Evolutionary conservation across 495 filamentous ascomycete species (phyloP), one percentile per base, ranked within the genome.

Genomic region (Trichoderma orchidacearum): DNA sequence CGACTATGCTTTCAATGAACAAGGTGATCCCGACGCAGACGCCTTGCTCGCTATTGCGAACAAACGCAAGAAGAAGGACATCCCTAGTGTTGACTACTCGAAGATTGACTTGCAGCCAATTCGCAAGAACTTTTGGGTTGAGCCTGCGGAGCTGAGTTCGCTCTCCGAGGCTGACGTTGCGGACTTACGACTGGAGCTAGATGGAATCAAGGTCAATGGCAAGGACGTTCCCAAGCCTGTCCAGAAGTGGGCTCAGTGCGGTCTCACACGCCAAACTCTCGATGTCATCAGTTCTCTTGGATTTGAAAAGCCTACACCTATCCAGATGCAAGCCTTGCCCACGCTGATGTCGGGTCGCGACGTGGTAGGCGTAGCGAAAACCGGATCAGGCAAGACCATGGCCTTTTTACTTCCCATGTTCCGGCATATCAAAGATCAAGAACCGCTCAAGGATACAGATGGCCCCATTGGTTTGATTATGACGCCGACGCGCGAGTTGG

Each of bases 381-480:
- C 94, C 18, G 94, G 94, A 3, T 97, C 94, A n/a, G 94, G 94
- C 61, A 99, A 99, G 69, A 99, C 94, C 1, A 84, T 96, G 60
- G 93, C 94, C 25, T 99, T 96, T 64, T 68, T 92, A 13, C 77
- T 99, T 17, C 93, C 93, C 18, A 95, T 97, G 87, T 96, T 97
- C 63, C 82, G 93, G 21, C 93, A 99, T 65, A 95, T 99, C 71
- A 94, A 91, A 64, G 93, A 97, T 64, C 93, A 99, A 63, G 74
- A 82, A 50, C 84, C 87, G 2, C 70, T 97, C n/a, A 84, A 84
- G 53, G 80, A 82, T 29, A 82, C 86, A 60, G 94, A 97, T 58
- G 94, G 94, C 1, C 90, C 94, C 2, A 82, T 97, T 34, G 81
- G 82, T 13, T 63, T 99, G 36, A 86, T 99, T 54, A 85, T 99